These are phyloP conservation scores for Cenococcum geophilum DNA, from an alignment of 495 filamentous ascomycete genomes.

Conservation along the genomic window DNA sequence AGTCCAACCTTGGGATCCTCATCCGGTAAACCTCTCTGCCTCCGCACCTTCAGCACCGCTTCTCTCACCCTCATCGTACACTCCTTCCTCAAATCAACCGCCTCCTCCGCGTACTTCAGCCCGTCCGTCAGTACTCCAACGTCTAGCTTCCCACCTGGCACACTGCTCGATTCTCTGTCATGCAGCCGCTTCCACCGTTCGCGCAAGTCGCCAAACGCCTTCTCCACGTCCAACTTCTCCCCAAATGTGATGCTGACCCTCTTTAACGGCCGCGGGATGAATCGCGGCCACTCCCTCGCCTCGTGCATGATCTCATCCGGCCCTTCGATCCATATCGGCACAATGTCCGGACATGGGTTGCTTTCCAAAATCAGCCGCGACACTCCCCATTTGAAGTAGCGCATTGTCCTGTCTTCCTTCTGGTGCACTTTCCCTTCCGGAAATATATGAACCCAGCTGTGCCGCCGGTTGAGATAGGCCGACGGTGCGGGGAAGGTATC, in stretches of 20 bases:
- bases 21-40: slow-evolving; percentile 63
- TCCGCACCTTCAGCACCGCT: slow-evolving; percentile 71
- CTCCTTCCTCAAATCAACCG: slow-evolving; percentile 72
- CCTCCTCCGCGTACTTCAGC: slow-evolving; percentile 65
- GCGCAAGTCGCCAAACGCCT: slow-evolving; percentile 60
- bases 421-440: slow-evolving; percentile 94
- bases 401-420: slow-evolving; percentile 67
- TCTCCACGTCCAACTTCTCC: slow-evolving; percentile 53
- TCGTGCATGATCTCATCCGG: slow-evolving; percentile 82
- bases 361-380: slow-evolving; percentile 82
- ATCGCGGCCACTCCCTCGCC: slow-evolving; percentile 68
- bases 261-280: slow-evolving; percentile 68
- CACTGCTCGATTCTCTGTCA: slow-evolving; percentile 32
- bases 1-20: slow-evolving; percentile 65
- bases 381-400: slow-evolving; percentile 97
- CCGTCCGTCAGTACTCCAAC: slow-evolving; percentile 62
- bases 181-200: slow-evolving; percentile 61
- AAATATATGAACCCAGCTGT: slow-evolving; percentile 90
- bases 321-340: slow-evolving; percentile 94
- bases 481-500: slow-evolving; percentile 57
- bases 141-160: slow-evolving; percentile 33
- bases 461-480: slow-evolving; percentile 45
- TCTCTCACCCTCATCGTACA: slow-evolving; percentile 69
- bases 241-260: slow-evolving; percentile 70
- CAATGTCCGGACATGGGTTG: slow-evolving; percentile 70